Conservation (phyloP, 1,139 yeast species). For the Dujonia santamariae region DNA sequence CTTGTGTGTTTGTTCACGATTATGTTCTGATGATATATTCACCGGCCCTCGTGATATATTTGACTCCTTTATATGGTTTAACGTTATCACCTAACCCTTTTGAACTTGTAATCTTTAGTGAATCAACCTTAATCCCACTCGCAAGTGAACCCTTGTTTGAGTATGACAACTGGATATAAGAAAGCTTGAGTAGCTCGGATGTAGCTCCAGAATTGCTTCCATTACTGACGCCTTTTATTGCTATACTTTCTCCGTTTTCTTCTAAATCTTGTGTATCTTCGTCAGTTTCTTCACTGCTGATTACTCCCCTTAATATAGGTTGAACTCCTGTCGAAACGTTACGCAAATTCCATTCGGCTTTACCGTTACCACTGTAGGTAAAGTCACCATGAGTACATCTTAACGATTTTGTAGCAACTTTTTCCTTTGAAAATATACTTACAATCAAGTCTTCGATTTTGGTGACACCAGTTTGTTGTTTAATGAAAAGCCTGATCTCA, state of each 20-base stretch:
- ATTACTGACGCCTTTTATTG: slow-evolving; percentile 2
- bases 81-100: slow-evolving; percentile 60
- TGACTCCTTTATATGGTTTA: slow-evolving; percentile 90
- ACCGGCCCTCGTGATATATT: slow-evolving; percentile 68
- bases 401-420: slow-evolving; percentile 41
- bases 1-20: no score
- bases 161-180: slow-evolving; percentile 51
- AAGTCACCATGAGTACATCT: slow-evolving; percentile 76
- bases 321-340: slow-evolving; percentile 60
- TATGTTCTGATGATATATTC: slow-evolving; percentile 48
- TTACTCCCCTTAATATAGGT: slow-evolving; percentile 64
- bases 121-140: slow-evolving; percentile 70
- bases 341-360: slow-evolving; percentile 72
- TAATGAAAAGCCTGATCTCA: slow-evolving; percentile 62
- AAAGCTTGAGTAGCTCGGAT: slow-evolving; percentile 1
- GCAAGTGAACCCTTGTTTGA: slow-evolving; percentile 68
- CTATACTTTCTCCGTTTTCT: slow-evolving; percentile 3
- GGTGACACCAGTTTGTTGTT: slow-evolving; percentile 46
- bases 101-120: slow-evolving; percentile 56
- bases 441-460: slow-evolving; percentile 57
- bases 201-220: slow-evolving; percentile 1
- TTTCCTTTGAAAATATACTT: slow-evolving; percentile 17
- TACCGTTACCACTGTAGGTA: slow-evolving; percentile 47
- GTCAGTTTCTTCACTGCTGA: slow-evolving; percentile 9
- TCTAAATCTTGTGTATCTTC: slow-evolving; percentile 14